A percentile compares a stretch with the other conserved stretches of the same genome.
Evolutionary conservation across 1,139 yeast genomes (phyloP).

Genomic region (Suhomyces yuchorum): DNA sequence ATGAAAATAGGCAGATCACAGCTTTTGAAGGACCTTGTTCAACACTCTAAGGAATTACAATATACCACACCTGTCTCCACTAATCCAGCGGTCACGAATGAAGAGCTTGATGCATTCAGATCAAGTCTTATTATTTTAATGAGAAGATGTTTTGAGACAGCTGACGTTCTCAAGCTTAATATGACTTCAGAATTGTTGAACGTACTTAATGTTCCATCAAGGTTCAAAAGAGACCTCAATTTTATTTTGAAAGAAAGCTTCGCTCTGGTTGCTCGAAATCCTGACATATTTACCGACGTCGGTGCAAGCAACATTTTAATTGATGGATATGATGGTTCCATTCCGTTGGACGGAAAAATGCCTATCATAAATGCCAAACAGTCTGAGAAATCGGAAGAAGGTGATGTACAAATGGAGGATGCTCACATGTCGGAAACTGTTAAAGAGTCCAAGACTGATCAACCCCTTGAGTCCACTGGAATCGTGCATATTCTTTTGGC

Average conservation of each 20-base stretch:
- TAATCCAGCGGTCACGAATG: conserved; percentile 9
- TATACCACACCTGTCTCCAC: background rate
- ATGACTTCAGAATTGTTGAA: conserved; percentile 52
- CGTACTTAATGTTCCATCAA: conserved; percentile 31
- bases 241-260: conserved; percentile 57
- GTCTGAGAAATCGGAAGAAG: conserved; percentile 22
- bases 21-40: conserved; percentile 25
- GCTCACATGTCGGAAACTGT: conserved; percentile 6
- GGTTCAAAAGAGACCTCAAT: conserved; percentile 48
- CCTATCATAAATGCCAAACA: conserved; percentile 15
- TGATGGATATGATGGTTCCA: conserved; percentile 46
- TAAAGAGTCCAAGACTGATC: conserved; percentile 12
- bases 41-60: conserved; percentile 16
- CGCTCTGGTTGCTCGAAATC: conserved; percentile 60
- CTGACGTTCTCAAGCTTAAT: conserved; percentile 48
- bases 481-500: conserved; percentile 62
- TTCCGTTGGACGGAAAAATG: conserved; percentile 18
- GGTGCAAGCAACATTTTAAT: conserved; percentile 53
- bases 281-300: conserved; percentile 55
- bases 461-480: conserved; percentile 49
- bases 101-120: conserved; percentile 20
- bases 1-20: conserved; percentile 46
- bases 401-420: conserved; percentile 43
- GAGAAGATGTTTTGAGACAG: conserved; percentile 72
- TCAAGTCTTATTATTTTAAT: conserved; percentile 44